Conservation (phyloP, 768 basidiomycete species). For the Auricularia cornea region DNA sequence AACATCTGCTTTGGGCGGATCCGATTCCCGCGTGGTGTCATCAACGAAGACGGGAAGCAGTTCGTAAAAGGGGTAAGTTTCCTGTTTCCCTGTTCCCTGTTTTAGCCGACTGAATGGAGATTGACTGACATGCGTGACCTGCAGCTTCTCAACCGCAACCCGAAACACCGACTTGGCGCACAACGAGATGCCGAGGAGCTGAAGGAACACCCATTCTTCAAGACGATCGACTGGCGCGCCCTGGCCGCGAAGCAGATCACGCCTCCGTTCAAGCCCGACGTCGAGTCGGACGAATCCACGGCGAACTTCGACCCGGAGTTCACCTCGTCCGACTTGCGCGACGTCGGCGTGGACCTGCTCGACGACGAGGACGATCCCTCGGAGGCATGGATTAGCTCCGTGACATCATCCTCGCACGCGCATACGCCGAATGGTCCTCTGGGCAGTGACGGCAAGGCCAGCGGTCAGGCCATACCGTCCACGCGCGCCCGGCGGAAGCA, state of each 20-base stretch:
- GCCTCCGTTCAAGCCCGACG: conserved; percentile 95
- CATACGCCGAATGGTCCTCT: conserved; percentile 74
- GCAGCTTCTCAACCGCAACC: conserved; percentile 95
- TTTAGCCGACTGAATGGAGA: background rate
- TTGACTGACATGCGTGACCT: conserved; percentile 5
- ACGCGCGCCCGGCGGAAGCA: conserved; percentile 39
- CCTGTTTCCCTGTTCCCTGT: conserved; percentile 3
- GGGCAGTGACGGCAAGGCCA: conserved; percentile 44
- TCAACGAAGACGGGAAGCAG: conserved; percentile 95
- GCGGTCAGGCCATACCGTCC: conserved; percentile 41
- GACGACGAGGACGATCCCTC: conserved; percentile 54
- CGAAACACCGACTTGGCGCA: conserved; percentile 93
- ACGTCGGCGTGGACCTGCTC: conserved; percentile 42
- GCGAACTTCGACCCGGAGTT: conserved; percentile 98
- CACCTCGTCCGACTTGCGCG: conserved; percentile 81
- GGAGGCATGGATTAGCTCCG: conserved; percentile 56
- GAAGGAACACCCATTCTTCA: conserved; percentile 94
- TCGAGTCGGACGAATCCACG: conserved; percentile 97
- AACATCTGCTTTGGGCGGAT: conserved; percentile 99
- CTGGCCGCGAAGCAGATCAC: conserved; percentile 83
- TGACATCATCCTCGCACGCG: conserved; percentile 23
- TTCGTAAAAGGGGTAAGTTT: conserved; percentile 92
- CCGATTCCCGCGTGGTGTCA: conserved; percentile 92
- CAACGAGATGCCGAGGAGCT: conserved; percentile 85
- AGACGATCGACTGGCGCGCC: conserved; percentile 83